phyloP scores from a whole-genome alignment of 768 basidiomycete genomes.

The Astraeus odoratus region DNA sequence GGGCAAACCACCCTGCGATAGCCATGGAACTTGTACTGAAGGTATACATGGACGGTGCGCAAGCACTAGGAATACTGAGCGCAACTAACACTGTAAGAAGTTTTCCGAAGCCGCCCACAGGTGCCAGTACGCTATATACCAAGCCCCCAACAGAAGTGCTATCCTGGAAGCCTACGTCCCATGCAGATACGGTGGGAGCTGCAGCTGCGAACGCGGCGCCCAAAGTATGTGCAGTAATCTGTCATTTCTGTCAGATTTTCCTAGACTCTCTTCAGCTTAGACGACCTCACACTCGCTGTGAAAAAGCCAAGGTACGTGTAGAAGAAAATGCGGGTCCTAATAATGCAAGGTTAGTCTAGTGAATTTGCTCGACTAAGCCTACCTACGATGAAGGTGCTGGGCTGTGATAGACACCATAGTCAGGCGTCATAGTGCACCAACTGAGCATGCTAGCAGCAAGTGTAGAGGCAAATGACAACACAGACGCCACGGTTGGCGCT shows the following conservation, averaged over 20 bases:
- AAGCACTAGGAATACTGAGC: constrained; percentile 46
- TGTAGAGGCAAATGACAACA: constrained; percentile 40
- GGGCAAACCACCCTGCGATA: constrained; percentile 24
- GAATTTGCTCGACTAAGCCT: neutral
- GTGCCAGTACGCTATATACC: constrained; percentile 31
- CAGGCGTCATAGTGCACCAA: constrained; percentile 37
- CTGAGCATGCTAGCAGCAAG: constrained; percentile 39
- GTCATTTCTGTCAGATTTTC: neutral
- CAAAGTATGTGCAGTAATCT: constrained; percentile 36
- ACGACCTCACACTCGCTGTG: constrained; percentile 31
- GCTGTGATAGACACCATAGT: constrained; percentile 44
- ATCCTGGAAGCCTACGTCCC: constrained; percentile 35
- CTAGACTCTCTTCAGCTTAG: neutral
- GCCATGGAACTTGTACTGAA: constrained; percentile 42
- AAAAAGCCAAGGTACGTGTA: constrained; percentile 44
- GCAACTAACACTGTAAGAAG: constrained; percentile 46
- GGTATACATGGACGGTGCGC: constrained; percentile 54
- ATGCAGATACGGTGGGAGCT: constrained; percentile 30
- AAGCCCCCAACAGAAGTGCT: constrained; percentile 40
- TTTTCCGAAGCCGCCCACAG: constrained; percentile 38
- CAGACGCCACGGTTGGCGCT: constrained; percentile 26
- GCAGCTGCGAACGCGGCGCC: constrained; percentile 42
- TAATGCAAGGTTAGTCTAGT: neutral
- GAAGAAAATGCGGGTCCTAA: constrained; percentile 33
- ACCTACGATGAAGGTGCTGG: constrained; percentile 54